Evolutionary conservation across 2,329 filamentous ascomycete species (phyloP), one percentile per base, ranked within the genome.

Genomic region (Aspergillus amoenus): DNA sequence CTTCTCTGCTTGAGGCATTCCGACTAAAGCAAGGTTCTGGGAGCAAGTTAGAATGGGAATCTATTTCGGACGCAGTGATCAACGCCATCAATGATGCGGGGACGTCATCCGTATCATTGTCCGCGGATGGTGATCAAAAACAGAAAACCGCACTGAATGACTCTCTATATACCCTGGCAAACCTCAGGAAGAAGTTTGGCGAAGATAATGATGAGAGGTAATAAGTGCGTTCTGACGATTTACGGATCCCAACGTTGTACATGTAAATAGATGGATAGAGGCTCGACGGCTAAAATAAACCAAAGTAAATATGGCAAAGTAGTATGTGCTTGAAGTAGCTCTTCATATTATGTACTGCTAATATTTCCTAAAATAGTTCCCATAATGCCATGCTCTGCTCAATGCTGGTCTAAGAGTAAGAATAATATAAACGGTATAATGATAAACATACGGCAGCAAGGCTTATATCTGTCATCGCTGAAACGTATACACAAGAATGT

Each of bases 161-260:
- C 21, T 60, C 67, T 1, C 44, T 78, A 22, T 76, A 76, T 73
- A 62, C 67, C 64, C 52, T 80, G 59, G 70, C 68, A 34, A 76
- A 74, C 63, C 62, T 79, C 46, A 67, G 75, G 43, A 79, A 79
- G 65, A 71, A 61, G 56, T 50, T 37, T 6, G 55, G 49, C 40
- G 67, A 60, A 8, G 65, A 68, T 6, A 63, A 72, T 39, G 68
- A 68, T n/a, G 30, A 6, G 44, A 46, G 44, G 44, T 15, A 9
- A 46, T n/a, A 17, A 30, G 27, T 9, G 27, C 27, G 27, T 30
- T 17, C 22, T 41, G 8, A 41, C 2, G n/a, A 41, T 15, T 37
- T 5, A 37, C 34, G 27, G 27, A 30, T 30, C 11, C 8, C 27
- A 22, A 45, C 15, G 17, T 18, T 39, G 24, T 47, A 22, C 17